Evolutionary conservation across 345 rosid species (phyloP).

Genomic region (Microthlaspi erraticum): DNA sequence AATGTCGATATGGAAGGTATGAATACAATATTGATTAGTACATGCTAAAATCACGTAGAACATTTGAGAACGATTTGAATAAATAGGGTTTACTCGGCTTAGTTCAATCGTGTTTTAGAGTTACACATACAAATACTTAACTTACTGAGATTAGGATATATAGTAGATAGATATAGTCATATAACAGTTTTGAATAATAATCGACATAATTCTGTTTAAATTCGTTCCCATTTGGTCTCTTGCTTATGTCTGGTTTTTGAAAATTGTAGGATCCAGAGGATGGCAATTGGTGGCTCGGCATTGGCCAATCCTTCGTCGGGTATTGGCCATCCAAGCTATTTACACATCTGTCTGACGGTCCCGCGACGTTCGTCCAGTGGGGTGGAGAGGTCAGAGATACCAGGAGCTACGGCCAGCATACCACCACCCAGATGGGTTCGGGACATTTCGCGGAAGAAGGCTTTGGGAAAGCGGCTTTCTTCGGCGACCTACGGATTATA

Average conservation of each 20-base stretch:
- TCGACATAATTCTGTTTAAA: no score
- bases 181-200: no score
- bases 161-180: no score
- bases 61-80: no score
- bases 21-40: no score
- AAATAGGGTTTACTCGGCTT: no score
- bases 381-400: slow-evolving; percentile 83
- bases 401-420: slow-evolving; percentile 61
- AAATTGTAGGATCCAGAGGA: slow-evolving; percentile 57
- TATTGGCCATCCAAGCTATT: slow-evolving; percentile 86
- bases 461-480: slow-evolving; percentile 62
- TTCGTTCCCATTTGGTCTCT: background rate
- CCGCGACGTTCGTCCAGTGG: slow-evolving; percentile 73
- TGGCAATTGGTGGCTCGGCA: slow-evolving; percentile 86
- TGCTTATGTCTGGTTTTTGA: background rate
- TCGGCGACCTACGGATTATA: slow-evolving; percentile 59
- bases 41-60: no score
- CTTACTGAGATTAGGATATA: no score
- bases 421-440: slow-evolving; percentile 84
- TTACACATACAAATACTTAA: no score
- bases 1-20: slow-evolving; percentile 78
- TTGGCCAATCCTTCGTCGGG: slow-evolving; percentile 70
- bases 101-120: no score
- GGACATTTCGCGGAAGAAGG: slow-evolving; percentile 72
- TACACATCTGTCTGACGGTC: slow-evolving; percentile 68